Percentiles rank a stretch among this genome's conserved stretches.
phyloP scores from a whole-genome alignment of 768 basidiomycete genomes.

The Astraeus odoratus region DNA sequence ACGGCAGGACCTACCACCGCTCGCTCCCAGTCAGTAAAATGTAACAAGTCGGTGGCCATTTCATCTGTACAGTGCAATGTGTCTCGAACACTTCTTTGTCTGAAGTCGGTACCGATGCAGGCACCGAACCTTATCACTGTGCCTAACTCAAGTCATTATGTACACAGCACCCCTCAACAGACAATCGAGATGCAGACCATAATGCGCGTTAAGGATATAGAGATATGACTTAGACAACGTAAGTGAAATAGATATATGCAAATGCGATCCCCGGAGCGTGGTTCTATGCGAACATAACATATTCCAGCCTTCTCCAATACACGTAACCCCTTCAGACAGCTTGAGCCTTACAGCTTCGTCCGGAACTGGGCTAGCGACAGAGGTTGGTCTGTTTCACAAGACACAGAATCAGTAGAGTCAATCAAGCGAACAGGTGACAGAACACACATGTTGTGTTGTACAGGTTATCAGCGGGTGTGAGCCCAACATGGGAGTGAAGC shows the following conservation, averaged over 20 bases:
- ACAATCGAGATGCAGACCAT: too few species aligned
- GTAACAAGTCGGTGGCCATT: too few species aligned
- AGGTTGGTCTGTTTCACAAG: constrained; percentile 21
- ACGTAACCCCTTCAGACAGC: neutral
- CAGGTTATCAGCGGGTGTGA: constrained; percentile 23
- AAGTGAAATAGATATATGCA: neutral
- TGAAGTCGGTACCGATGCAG: too few species aligned
- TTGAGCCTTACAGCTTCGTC: constrained; percentile 14
- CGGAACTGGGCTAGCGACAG: constrained; percentile 23
- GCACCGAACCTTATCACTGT: too few species aligned
- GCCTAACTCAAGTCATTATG: too few species aligned
- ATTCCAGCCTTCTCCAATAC: neutral
- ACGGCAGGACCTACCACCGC: too few species aligned
- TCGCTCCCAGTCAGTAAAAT: too few species aligned
- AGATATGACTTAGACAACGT: too few species aligned
- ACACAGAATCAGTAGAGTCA: constrained; percentile 1
- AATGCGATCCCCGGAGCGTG: neutral
- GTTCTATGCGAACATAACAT: neutral
- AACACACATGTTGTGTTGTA: constrained; percentile 28
- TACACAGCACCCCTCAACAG: too few species aligned
- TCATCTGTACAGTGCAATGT: too few species aligned
- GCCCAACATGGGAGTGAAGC: constrained; percentile 22
- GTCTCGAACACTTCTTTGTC: too few species aligned
- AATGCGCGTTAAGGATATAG: too few species aligned
- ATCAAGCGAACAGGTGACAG: neutral